A percentile compares a stretch with the other conserved stretches of the same genome.
phyloP scores from a whole-genome alignment of 257 asterid species.

The Capsicum pubescens region DNA sequence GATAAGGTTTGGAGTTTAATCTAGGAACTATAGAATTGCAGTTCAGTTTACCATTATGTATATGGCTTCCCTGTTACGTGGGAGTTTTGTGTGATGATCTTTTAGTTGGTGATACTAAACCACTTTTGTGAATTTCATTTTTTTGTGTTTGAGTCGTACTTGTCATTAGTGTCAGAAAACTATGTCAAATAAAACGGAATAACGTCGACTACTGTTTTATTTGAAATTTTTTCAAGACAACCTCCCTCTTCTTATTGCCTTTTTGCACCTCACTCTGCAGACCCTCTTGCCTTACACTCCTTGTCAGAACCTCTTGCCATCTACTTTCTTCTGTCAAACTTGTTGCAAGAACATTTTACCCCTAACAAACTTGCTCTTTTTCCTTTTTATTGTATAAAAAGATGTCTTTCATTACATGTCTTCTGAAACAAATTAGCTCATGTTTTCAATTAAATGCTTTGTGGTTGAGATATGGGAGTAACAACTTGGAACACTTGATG shows the following conservation, averaged over 20 bases:
- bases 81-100: conserved; percentile 5
- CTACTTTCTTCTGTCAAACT: conserved; percentile 19
- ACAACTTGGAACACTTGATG: conserved; percentile 17
- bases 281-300: not conserved
- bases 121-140: not conserved
- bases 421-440: conserved; percentile 16
- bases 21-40: conserved; percentile 22
- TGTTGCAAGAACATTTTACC: not conserved
- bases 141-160: not conserved
- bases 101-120: not conserved
- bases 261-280: not conserved
- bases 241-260: conserved; percentile 11
- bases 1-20: conserved; percentile 16
- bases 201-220: not conserved
- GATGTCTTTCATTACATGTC: conserved; percentile 17
- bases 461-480: conserved; percentile 1
- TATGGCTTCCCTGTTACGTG: not conserved
- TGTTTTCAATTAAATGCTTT: not conserved
- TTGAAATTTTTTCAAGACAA: not conserved
- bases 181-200: not conserved
- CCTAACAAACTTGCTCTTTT: conserved; percentile 4
- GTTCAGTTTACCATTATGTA: conserved; percentile 4
- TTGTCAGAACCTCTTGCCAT: conserved; percentile 18
- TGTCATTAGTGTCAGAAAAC: conserved; percentile 23
- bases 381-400: not conserved